Evolutionary conservation across 2,329 filamentous ascomycete species (phyloP), one percentile per base, ranked within the genome.

Genomic region (Myriosclerotinia scirpicola): DNA sequence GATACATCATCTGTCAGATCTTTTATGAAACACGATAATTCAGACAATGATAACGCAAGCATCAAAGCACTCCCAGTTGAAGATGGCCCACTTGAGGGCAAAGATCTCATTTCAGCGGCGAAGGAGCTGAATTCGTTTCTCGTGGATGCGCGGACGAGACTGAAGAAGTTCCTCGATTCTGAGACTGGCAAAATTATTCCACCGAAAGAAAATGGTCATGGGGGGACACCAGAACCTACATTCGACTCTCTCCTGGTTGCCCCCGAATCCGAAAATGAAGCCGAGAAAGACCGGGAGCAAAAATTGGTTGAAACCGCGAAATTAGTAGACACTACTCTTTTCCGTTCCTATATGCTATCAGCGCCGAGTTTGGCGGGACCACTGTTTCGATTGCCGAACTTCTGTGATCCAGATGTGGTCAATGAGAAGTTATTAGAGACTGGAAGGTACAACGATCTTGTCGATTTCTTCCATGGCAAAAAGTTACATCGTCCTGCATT

Each of bases 401-500:
- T 97, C 76, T 98, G 95, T 77, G 94, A 99, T 73, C 94, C 95
- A 0, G 90, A 92, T 40, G 95, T 98, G 3, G 94, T 99, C 30
- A 95, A 97, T 76, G 91, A 97, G 77, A 93, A 93, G 73, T 81
- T 99, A 5, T 87, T 97, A 68, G 92, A 97, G 76, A 92, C 89
- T 52, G 91, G 91, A 67, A 87, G 93, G 42, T 97, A 96, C 78
- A 94, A 90, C 62, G 94, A 98, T 79, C 82, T 99, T 1, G 93
- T 99, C n/a, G 94, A 98, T 77, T 99, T 99, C 76, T 88, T 98
- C 72, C 92, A 96, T 74, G 95, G 95, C 70, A 99, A 99, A 80
- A 93, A 90, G 77, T 84, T 98, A 52, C 95, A 99, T 78, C 87
- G 89, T 22, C 89, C 96, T 75, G 94, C 95, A 0, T 80, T 99